Percentiles rank a stretch among this genome's conserved stretches.
Conservation (phyloP, 345 rosid genomes). For the Citrus medica region DNA sequence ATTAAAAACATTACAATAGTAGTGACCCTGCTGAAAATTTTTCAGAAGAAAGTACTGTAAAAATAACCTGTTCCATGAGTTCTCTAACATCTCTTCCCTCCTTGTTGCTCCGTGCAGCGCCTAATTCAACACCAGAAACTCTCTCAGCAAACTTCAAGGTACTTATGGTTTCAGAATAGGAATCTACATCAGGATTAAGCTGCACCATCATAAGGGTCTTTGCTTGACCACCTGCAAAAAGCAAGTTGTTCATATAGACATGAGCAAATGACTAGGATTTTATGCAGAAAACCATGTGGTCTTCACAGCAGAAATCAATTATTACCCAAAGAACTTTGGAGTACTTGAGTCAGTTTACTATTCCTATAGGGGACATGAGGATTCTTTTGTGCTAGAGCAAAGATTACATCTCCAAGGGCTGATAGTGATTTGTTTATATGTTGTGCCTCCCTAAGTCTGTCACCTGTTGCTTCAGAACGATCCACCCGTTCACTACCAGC, state of each 20-base stretch:
- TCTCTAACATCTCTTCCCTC: slow-evolving; percentile 90
- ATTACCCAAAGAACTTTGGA: slow-evolving; percentile 93
- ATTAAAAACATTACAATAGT: neutral
- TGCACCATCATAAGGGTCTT: slow-evolving; percentile 98
- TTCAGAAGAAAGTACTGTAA: neutral
- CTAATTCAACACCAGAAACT: slow-evolving; percentile 96
- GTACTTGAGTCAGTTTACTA: slow-evolving; percentile 97
- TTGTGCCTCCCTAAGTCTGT: slow-evolving; percentile 93
- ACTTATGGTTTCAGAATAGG: slow-evolving; percentile 87
- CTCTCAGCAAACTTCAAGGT: slow-evolving; percentile 94
- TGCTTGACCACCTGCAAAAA: slow-evolving; percentile 84
- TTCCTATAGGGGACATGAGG: slow-evolving; percentile 91
- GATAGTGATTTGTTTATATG: slow-evolving; percentile 93
- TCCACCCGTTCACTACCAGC: slow-evolving; percentile 99
- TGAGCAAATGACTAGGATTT: neutral
- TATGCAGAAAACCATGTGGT: neutral
- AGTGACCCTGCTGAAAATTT: neutral
- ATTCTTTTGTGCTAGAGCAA: slow-evolving; percentile 82
- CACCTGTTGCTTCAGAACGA: slow-evolving; percentile 97
- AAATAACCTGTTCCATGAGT: slow-evolving; percentile 83
- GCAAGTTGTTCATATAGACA: slow-evolving; percentile 7
- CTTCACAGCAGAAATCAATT: neutral
- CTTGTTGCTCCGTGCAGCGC: slow-evolving; percentile 86
- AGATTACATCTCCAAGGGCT: slow-evolving; percentile 95
- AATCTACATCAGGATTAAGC: slow-evolving; percentile 89